These are phyloP conservation scores for Coleophoma crateriformis DNA, from an alignment of 2,329 filamentous ascomycete genomes.

Conservation along the genomic window DNA sequence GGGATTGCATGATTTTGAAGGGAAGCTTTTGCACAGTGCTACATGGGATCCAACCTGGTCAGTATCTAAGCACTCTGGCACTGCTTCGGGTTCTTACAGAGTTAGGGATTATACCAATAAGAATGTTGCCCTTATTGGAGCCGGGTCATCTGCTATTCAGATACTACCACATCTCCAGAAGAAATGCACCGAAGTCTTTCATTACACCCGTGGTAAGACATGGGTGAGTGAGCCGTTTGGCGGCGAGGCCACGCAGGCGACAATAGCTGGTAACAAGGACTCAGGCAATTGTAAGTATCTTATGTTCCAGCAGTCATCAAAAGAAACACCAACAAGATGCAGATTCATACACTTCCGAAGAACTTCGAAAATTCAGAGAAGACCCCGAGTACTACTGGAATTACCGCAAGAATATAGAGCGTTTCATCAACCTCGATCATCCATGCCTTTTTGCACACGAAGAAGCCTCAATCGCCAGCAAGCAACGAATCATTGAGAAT, in stretches of 20 bases:
- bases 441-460: neutral
- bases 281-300: conserved; percentile 26
- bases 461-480: conserved; percentile 14
- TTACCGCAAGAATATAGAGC: conserved; percentile 35
- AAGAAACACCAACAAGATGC: neutral
- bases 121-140: conserved; percentile 19
- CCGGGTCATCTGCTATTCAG: conserved; percentile 28
- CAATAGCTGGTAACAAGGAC: conserved; percentile 22
- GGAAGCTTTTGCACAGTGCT: conserved; percentile 36
- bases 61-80: conserved; percentile 17
- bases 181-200: conserved; percentile 38
- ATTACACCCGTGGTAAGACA: conserved; percentile 42
- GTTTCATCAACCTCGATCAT: conserved; percentile 1
- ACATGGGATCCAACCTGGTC: conserved; percentile 24
- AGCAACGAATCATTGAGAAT: conserved; percentile 5
- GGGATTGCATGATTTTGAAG: conserved; percentile 38
- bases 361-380: conserved; percentile 29
- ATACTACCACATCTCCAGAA: conserved; percentile 28
- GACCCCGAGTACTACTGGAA: conserved; percentile 32
- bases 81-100: neutral
- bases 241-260: neutral
- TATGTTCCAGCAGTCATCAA: neutral
- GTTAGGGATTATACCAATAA: conserved; percentile 4
- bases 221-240: conserved; percentile 21
- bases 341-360: conserved; percentile 25